Evolutionary conservation across 768 basidiomycete species (phyloP), one percentile per base, ranked within the genome.

Genomic region (Lanmaoa rubissima): DNA sequence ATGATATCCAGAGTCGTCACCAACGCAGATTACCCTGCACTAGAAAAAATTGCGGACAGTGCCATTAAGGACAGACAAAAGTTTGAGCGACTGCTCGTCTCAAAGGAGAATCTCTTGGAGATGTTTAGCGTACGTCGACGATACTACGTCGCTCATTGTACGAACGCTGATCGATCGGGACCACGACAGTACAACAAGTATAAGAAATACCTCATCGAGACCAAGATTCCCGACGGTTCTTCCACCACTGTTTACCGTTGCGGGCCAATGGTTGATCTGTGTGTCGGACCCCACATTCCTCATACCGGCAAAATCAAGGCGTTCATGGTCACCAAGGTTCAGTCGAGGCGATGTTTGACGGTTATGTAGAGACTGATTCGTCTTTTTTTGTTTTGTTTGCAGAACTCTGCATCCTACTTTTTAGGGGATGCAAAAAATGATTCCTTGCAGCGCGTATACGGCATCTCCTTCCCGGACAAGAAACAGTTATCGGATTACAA

Each of bases 401-500:
- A 95, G 92, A 98, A 91, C 76, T 99, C 97, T 19, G 90, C 97
- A 0, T 98, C 94, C 8, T 99, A 98, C 76, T 99, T 98, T 85
- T 83, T 98, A 24, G 96, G 94, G 28, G 94, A 98, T 67, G 76
- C 88, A 26, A 88, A 82, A 65, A 97, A 97, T 71, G 97, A 98
- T 64, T 90, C 92, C 1, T 80, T 99, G 32, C 97, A 98, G 69
- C 89, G 97, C 36, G 84, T 99, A 61, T 99, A 98, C 71, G 97
- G 97, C 57, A 93, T 99, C 71, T 97, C 95, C 0, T 99, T 98
- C 85, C 97, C 97, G 0, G 97, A 98, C 76, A 90, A 90, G 75
- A 96, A 97, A 72, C 92, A 96, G 70, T 75, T 98, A 62, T 77
- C 86, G 14, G 97, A 98, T 57, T 94, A 98, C 82, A 98, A 98